A percentile compares a stretch with the other conserved stretches of the same genome.
Conservation (phyloP, 148 eudicot species). For the Cornus kousa region DNA sequence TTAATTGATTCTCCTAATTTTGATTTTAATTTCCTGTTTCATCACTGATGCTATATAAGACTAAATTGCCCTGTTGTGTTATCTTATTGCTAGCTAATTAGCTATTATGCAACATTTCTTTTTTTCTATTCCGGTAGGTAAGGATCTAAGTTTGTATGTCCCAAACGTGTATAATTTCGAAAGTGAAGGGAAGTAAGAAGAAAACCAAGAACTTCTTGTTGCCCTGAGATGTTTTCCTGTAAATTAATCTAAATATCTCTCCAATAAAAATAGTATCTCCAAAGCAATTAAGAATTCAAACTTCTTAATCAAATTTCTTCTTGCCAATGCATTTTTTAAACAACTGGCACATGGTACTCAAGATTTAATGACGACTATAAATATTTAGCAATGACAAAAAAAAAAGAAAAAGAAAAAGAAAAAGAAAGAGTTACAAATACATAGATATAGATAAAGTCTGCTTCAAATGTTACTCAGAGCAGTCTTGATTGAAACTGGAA, state of each 20-base stretch:
- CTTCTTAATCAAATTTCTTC: not conserved
- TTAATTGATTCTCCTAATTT: not conserved
- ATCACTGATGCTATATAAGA: too few species aligned
- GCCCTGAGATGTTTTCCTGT: not conserved
- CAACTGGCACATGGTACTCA: not conserved
- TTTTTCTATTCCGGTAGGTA: too few species aligned
- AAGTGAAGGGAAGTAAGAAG: too few species aligned
- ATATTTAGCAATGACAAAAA: too few species aligned
- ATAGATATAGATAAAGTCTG: too few species aligned
- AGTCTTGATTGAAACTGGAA: not conserved
- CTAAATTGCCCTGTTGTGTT: not conserved
- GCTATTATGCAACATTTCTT: not conserved
- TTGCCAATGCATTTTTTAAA: not conserved
- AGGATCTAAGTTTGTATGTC: too few species aligned
- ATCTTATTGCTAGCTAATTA: not conserved
- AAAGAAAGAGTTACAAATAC: too few species aligned
- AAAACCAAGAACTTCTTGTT: too few species aligned
- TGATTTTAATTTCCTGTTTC: not conserved
- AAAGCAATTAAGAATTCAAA: not conserved
- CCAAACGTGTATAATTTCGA: too few species aligned
- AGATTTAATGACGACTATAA: too few species aligned
- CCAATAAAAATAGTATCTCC: not conserved
- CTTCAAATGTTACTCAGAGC: not conserved
- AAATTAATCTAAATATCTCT: slow-evolving; percentile 5
- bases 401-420: too few species aligned